Evolutionary conservation across 139 green algal species (phyloP), one percentile per base, ranked within the genome.

Genomic region (Picochlorum sp.): DNA sequence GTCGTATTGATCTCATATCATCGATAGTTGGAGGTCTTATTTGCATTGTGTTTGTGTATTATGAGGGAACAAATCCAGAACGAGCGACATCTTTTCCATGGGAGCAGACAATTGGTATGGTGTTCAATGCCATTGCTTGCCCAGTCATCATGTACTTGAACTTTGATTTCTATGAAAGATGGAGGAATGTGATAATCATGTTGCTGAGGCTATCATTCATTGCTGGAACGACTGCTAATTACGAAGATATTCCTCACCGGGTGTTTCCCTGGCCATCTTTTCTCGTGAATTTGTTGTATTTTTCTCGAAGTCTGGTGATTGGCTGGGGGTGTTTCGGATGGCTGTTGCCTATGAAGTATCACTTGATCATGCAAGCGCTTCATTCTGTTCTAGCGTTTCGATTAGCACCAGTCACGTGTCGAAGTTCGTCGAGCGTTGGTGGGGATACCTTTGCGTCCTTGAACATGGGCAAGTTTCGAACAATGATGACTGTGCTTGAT

Each of bases 281-380:
- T 65, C 26, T 65, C 15, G 58, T 31, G 15, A 52, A 26, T n/a
- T n/a, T 65, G 13, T 28, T 65, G 23, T 65, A 65, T 52, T 65
- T 31, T 31, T 57, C n/a, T 15, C 58, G 58, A 20, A 50, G 20
- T 24, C 58, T 65, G n/a, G 44, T 65, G 13, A 65, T 65, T 13
- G 20, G n/a, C 6, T 65, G 58, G 58, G 58, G 58, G 0, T 57
- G 58, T 23, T 65, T 65, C 20, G 58, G 58, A 31, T 65, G 58
- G 58, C 58, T n/a, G 6, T 31, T 65, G 20, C 20, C n/a, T 15
- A 57, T 65, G 20, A 28, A 28, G 16, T 31, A 45, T 24, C 58
- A 65, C 8, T 28, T 26, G 20, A 15, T 23, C n/a, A 18, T 65
- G 20, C 58, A 65, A 65, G 58, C 58, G 15, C 13, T 52, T 18